Percentiles rank a stretch among this genome's conserved stretches.
phyloP scores from a whole-genome alignment of 208 protist species.

The Balamuthia mandrillaris region DNA sequence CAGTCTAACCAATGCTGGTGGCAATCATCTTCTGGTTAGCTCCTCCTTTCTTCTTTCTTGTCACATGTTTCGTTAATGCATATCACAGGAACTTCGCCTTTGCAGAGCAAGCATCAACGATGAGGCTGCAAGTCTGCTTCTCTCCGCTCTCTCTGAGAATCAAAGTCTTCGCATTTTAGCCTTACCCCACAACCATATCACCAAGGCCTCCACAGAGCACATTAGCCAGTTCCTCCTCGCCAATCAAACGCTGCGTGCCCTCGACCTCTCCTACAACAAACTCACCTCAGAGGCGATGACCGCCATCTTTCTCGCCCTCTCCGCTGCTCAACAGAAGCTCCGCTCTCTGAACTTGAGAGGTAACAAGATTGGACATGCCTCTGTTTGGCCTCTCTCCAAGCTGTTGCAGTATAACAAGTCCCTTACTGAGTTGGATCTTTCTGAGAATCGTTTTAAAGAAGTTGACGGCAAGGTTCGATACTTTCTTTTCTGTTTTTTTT shows the following conservation, averaged over 20 bases:
- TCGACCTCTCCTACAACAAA: neutral
- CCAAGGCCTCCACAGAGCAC: neutral
- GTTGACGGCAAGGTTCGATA: neutral
- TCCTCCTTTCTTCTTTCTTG: too few relatives aligned
- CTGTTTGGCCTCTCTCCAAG: constrained; percentile 10
- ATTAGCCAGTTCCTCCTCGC: constrained; percentile 12
- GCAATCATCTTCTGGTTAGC: too few relatives aligned
- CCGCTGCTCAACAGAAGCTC: constrained; percentile 5
- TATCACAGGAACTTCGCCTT: too few relatives aligned
- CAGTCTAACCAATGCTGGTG: too few relatives aligned
- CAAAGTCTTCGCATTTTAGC: neutral
- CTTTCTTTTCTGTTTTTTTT: neutral
- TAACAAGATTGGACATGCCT: neutral
- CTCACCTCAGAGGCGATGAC: neutral
- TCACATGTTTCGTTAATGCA: too few relatives aligned
- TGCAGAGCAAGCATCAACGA: too few relatives aligned
- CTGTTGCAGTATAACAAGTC: constrained; percentile 21
- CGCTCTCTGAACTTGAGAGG: neutral
- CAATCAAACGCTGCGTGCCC: neutral
- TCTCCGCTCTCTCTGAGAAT: neutral
- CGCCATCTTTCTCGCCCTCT: constrained; percentile 17
- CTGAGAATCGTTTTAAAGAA: neutral
- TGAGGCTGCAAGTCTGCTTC: neutral
- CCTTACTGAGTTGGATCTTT: constrained; percentile 8
- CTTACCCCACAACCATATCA: constrained; percentile 8